Evolutionary conservation across 2,329 filamentous ascomycete genomes (phyloP).

Genomic region (Sordariomycetes sp.): DNA sequence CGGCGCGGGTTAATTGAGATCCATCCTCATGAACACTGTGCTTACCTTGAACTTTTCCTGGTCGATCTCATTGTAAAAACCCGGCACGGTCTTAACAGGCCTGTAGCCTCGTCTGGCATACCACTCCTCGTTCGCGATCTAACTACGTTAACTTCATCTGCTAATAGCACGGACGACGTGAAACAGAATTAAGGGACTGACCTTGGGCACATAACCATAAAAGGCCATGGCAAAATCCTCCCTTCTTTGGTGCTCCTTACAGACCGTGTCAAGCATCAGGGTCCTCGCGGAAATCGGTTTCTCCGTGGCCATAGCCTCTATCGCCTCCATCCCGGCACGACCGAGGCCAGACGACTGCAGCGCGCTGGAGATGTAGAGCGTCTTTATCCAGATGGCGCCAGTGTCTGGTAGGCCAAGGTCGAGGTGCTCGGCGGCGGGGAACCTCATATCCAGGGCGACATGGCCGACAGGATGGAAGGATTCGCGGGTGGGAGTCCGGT

Average conservation of each 20-base stretch:
- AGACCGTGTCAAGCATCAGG: constrained; percentile 15
- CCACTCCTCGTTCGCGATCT: constrained; percentile 18
- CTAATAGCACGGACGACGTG: neutral
- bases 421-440: constrained; percentile 1
- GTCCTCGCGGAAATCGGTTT: constrained; percentile 14
- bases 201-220: neutral
- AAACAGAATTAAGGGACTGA: neutral
- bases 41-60: neutral
- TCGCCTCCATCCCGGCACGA: constrained; percentile 16
- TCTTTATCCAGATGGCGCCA: constrained; percentile 18
- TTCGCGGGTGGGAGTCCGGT: constrained; percentile 4
- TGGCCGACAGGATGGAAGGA: constrained; percentile 13
- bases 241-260: constrained; percentile 12
- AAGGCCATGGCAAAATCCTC: neutral
- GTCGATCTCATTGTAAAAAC: constrained; percentile 8
- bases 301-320: constrained; percentile 14
- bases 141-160: neutral
- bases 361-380: constrained; percentile 14
- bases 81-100: constrained; percentile 10
- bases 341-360: constrained; percentile 16
- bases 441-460: constrained; percentile 13
- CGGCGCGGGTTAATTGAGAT: neutral
- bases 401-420: constrained; percentile 10
- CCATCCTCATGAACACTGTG: neutral
- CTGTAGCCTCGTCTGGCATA: constrained; percentile 16